A percentile compares a stretch with the other conserved stretches of the same genome.
These are phyloP conservation scores for Leishmania lainsoni DNA, from an alignment of 208 protist species.

Conservation along the genomic window DNA sequence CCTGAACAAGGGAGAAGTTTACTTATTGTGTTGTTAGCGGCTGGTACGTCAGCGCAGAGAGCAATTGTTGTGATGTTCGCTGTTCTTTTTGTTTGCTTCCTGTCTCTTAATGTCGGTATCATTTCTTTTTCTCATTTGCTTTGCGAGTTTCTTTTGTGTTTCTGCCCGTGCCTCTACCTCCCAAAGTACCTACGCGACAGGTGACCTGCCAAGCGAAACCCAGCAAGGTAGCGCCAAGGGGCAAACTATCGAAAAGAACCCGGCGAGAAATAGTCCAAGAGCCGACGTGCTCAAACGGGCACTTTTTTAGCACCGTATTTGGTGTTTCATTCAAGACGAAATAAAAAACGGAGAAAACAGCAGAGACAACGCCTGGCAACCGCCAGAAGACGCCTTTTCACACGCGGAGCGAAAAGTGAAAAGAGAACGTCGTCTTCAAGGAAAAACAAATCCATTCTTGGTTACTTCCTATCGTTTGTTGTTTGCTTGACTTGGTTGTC, in stretches of 20 bases:
- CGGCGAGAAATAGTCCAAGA: neutral
- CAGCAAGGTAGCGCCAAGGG: neutral
- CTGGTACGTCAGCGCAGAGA: neutral
- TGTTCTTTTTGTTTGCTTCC: neutral
- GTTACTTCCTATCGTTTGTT: neutral
- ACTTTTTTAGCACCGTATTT: neutral
- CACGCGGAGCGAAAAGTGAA: neutral
- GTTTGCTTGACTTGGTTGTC: neutral
- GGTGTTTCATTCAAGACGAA: neutral
- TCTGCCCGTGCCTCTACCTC: neutral
- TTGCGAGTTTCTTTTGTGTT: neutral
- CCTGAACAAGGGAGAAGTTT: neutral
- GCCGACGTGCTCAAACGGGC: neutral
- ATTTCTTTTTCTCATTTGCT: slow-evolving; percentile 11
- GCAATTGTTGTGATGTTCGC: neutral
- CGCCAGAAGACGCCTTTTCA: neutral
- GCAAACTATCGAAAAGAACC: neutral
- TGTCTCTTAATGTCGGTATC: neutral
- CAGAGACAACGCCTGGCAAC: no score
- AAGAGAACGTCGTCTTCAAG: neutral
- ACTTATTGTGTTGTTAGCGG: neutral
- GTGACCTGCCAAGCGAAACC: neutral
- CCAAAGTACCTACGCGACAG: neutral
- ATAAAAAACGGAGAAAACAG: neutral
- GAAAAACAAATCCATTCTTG: neutral